These are phyloP conservation scores for Annona cherimola DNA, from an alignment of 164 flowering plant species.

Conservation along the genomic window DNA sequence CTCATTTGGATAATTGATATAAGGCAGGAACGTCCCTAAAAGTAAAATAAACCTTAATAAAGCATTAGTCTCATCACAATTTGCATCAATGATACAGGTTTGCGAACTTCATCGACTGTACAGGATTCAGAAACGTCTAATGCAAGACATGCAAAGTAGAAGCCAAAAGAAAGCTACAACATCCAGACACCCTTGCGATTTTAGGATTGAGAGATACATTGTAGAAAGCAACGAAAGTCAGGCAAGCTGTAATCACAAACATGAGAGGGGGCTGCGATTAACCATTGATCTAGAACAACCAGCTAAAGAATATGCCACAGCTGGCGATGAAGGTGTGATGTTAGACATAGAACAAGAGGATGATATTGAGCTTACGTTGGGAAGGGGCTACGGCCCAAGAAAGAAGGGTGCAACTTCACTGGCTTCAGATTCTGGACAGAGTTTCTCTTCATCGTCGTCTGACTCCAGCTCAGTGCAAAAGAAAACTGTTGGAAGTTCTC, in stretches of 20 bases:
- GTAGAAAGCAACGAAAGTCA: conserved; percentile 11
- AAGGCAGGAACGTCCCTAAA: background rate
- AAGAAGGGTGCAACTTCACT: conserved; percentile 29
- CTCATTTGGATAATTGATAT: background rate
- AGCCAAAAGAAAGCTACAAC: background rate
- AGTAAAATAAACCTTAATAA: background rate
- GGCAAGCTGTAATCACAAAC: conserved; percentile 4
- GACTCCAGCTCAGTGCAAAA: conserved; percentile 38
- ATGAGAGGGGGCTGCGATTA: conserved; percentile 13
- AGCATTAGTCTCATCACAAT: background rate
- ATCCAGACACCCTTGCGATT: background rate
- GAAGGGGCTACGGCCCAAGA: conserved; percentile 29
- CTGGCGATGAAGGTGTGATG: background rate
- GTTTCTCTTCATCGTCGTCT: conserved; percentile 57
- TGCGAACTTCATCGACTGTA: conserved; percentile 81
- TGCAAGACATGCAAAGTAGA: conserved; percentile 33
- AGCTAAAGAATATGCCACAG: conserved; percentile 30
- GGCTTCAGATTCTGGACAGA: conserved; percentile 43
- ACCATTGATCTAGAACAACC: conserved; percentile 48
- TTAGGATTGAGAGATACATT: conserved; percentile 6
- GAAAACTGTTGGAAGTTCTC: conserved; percentile 1
- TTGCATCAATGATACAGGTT: conserved; percentile 36
- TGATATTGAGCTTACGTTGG: conserved; percentile 48
- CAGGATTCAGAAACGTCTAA: conserved; percentile 57
- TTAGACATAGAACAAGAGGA: background rate